Percentiles rank a stretch among this genome's conserved stretches.
Conservation (phyloP, 441 rosid species). For the Brassica balearica region DNA sequence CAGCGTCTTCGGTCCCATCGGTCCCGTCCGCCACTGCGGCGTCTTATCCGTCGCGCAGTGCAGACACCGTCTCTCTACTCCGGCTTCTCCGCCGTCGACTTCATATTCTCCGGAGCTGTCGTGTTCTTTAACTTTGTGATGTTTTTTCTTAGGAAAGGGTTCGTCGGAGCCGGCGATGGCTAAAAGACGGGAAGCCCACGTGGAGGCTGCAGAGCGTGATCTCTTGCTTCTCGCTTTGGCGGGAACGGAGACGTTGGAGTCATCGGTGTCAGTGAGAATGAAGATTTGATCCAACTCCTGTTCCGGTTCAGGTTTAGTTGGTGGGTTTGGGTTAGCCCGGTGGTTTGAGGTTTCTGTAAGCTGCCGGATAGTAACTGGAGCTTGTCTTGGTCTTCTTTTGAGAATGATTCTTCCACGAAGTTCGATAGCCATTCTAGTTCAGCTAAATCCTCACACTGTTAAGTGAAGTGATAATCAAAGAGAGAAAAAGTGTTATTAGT, state of each 20-base stretch:
- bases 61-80: slow-evolving; percentile 65
- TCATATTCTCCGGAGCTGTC: slow-evolving; percentile 40
- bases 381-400: slow-evolving; percentile 87
- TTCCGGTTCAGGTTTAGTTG: slow-evolving; percentile 45
- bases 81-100: slow-evolving; percentile 48
- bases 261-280: slow-evolving; percentile 41
- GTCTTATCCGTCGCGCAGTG: slow-evolving; percentile 95
- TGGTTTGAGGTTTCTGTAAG: slow-evolving; percentile 49
- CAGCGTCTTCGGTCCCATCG: slow-evolving; percentile 90
- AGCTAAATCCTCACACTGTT: slow-evolving; percentile 84
- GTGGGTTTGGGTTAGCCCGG: slow-evolving; percentile 51
- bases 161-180: slow-evolving; percentile 57
- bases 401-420: slow-evolving; percentile 92
- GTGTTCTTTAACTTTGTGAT: slow-evolving; percentile 40
- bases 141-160: slow-evolving; percentile 32
- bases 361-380: slow-evolving; percentile 88
- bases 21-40: slow-evolving; percentile 97
- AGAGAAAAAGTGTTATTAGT: not conserved
- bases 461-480: slow-evolving; percentile 1
- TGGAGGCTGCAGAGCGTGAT: slow-evolving; percentile 76
- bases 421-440: slow-evolving; percentile 97
- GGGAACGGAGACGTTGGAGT: slow-evolving; percentile 61
- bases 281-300: slow-evolving; percentile 10
- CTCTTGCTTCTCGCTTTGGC: slow-evolving; percentile 95
- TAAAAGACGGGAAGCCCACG: slow-evolving; percentile 82